Evolutionary conservation across 441 rosid genomes (phyloP), one percentile per base, ranked within the genome.

Genomic region (Jatropha podagrica): DNA sequence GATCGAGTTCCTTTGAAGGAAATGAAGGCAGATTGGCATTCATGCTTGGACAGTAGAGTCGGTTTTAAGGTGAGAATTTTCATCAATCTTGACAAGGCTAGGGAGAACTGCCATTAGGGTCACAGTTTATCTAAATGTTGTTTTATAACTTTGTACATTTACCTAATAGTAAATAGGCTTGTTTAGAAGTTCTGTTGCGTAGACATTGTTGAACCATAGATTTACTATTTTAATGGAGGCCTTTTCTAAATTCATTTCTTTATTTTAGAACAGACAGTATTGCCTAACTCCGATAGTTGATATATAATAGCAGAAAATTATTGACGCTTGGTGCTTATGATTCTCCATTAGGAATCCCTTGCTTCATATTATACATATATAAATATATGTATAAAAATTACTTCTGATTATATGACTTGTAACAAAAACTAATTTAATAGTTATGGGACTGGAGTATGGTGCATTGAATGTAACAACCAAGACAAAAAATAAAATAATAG

Each of bases 21-120:
- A 79, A 95, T 95, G 99, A 95, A 95, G 82, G 90, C 88, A 18
- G 97, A 95, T 85, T 92, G 98, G 97, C 97, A 90, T 81, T 82
- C 97, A 71, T 95, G 99, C 85, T 88, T 95, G 52, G 96, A 95
- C 79, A 92, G 78, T 81, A 86, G 78, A 85, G 98, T 90, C 69
- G 98, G 98, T 73, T 95, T 91, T 76, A 95, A 92, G 98, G 97
- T 92, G 75, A 86, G 84, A 79, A 77, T 55, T 75, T 72, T 52
- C 17, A 17, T 48, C 56, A 55, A 63, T 70, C 67, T 32, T 27
- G 75, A 44, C 49, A 7, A 65, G 55, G 62, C 51, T 69, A 41
- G 13, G 69, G 7, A 61, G 44, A 42, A 51, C 12, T 38, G 23
- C 17, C 66, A 5, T 60, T 51, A 17, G 44, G 9, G 26, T 12